phyloP scores from a whole-genome alignment of 331 rosid genomes.

The Phaseolus coccineus region DNA sequence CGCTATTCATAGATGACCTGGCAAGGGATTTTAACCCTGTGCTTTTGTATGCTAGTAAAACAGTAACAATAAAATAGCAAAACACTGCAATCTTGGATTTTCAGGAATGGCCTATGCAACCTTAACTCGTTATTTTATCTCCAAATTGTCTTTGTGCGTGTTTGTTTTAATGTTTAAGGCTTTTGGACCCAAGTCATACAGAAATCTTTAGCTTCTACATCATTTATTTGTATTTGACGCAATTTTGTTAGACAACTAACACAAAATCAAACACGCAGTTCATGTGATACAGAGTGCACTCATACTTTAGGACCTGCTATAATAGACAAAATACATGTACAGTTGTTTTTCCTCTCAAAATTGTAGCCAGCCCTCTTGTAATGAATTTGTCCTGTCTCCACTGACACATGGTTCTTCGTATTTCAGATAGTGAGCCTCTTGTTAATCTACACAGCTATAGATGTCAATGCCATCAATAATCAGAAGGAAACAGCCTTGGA shows the following conservation, averaged over 20 bases:
- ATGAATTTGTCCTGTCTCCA: slow-evolving; percentile 15
- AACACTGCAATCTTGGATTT: not conserved
- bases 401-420: slow-evolving; percentile 37
- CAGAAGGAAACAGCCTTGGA: slow-evolving; percentile 84
- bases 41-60: not conserved
- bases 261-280: not conserved
- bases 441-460: slow-evolving; percentile 57
- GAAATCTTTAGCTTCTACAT: not conserved
- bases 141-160: not conserved
- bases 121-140: not conserved
- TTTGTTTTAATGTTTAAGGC: not conserved
- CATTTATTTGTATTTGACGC: not conserved
- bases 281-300: not conserved
- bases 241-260: not conserved
- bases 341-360: not conserved
- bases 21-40: not conserved
- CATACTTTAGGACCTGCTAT: not conserved
- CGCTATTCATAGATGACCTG: not conserved
- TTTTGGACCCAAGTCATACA: not conserved
- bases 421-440: slow-evolving; percentile 71
- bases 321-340: slow-evolving; percentile 7
- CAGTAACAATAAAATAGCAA: not conserved
- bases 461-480: slow-evolving; percentile 76
- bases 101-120: slow-evolving; percentile 2
- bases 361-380: not conserved